Conservation (phyloP, 2,329 filamentous ascomycete genomes). For the Nothophoma quercina region DNA sequence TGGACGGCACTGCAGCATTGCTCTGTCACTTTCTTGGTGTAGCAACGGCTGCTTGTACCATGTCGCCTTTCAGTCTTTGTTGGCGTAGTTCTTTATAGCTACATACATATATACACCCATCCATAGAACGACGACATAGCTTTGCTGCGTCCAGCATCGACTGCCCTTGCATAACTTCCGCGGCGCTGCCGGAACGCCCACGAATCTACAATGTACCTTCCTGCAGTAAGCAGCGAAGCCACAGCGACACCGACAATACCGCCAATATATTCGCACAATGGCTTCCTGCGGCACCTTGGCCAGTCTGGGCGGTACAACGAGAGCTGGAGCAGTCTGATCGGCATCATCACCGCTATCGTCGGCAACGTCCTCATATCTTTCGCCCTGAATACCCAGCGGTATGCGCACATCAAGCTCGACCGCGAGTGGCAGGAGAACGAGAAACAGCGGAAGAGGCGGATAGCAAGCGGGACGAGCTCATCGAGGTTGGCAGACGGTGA, state of each 20-base stretch:
- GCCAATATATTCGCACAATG: constrained; percentile 13
- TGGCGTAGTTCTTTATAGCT: constrained; percentile 11
- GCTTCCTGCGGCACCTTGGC: constrained; percentile 18
- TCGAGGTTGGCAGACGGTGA: constrained; percentile 38
- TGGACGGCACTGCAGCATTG: constrained; percentile 15
- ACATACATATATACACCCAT: no score
- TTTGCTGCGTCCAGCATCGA: neutral
- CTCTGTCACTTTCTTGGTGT: constrained; percentile 7
- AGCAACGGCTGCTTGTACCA: constrained; percentile 7
- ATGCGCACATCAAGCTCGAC: constrained; percentile 87
- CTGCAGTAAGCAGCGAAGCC: constrained; percentile 20
- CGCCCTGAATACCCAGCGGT: constrained; percentile 94
- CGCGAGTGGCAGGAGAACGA: constrained; percentile 67
- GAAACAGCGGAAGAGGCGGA: constrained; percentile 39
- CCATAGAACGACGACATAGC: neutral
- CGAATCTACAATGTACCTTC: constrained; percentile 12
- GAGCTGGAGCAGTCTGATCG: constrained; percentile 90
- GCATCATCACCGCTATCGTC: constrained; percentile 89
- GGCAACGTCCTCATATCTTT: constrained; percentile 95
- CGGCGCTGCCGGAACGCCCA: constrained; percentile 27
- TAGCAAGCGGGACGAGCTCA: constrained; percentile 54
- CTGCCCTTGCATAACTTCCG: constrained; percentile 36
- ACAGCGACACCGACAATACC: constrained; percentile 26
- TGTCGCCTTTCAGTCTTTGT: constrained; percentile 22
- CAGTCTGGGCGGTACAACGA: constrained; percentile 34